Conservation (phyloP, 106 monocot genomes). For the Dactylorhiza incarnata region DNA sequence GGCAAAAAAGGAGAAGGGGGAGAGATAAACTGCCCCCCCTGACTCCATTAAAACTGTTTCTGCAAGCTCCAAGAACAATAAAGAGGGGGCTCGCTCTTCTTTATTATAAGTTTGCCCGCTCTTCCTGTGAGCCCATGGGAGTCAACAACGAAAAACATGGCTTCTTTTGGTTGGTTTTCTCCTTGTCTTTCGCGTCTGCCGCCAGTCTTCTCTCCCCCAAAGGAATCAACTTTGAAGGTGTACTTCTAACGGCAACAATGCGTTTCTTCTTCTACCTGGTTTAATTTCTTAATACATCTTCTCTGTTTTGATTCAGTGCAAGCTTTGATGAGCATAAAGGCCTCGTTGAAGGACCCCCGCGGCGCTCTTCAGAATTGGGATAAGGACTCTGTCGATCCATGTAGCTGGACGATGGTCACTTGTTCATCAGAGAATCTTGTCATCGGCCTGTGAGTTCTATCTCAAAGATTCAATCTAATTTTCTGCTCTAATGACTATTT, state of each 20-base stretch:
- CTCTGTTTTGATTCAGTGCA: slow-evolving; percentile 21
- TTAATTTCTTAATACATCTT: background rate
- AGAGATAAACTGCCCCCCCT: background rate
- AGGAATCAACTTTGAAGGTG: slow-evolving; percentile 53
- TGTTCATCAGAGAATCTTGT: slow-evolving; percentile 44
- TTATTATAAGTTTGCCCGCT: background rate
- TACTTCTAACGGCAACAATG: background rate
- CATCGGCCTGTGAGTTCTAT: slow-evolving; percentile 29
- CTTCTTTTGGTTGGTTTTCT: slow-evolving; percentile 12
- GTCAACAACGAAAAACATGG: background rate
- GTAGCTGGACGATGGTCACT: slow-evolving; percentile 53
- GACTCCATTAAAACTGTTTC: background rate
- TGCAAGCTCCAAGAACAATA: slow-evolving; percentile 3
- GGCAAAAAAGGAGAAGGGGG: background rate
- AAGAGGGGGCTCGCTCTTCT: background rate
- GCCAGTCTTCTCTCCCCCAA: slow-evolving; percentile 33
- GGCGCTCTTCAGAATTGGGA: slow-evolving; percentile 46
- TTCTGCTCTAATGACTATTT: background rate
- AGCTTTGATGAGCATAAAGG: slow-evolving; percentile 47
- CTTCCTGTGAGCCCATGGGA: background rate
- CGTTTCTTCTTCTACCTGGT: background rate
- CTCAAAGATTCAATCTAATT: background rate
- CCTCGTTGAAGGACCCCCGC: slow-evolving; percentile 34
- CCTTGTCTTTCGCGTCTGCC: slow-evolving; percentile 18
- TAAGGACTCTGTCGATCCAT: slow-evolving; percentile 49